Base-by-base conservation (phyloP, 371 early-diverging fungal species). In the Mortierella sp. region DNA sequence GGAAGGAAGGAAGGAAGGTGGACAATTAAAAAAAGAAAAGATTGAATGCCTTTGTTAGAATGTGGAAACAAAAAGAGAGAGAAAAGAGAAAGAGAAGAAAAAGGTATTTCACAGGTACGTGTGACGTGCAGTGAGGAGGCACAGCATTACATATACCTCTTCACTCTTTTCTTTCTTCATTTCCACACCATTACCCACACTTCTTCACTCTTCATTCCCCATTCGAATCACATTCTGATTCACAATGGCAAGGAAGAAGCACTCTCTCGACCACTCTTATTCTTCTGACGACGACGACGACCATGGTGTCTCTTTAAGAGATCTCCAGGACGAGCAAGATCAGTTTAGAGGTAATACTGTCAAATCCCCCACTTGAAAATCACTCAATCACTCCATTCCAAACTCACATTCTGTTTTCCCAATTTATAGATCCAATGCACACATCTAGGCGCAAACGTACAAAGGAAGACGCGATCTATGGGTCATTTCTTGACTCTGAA, bases 281-380 rank as follows among this genome's bases (percentile, higher is more conserved):
- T 72, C 78, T 10, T 72, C 72, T 19, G 72, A 68, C 62, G 78
- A 72, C 61, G 77, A 77, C 26, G 64, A 72, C 26, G 71, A 75
- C 28, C 56, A 72, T n/a, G 72, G 72, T 9, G 64, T 71, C 53
- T 58, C 76, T 7, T 57, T 61, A 6, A 49, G 68, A 28, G 76
- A 76, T 76, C 68, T 76, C 23, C 59, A 76, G n/a, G 72, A 67
- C 42, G 72, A 76, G 43, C 57, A 58, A 8, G 72, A 76, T 23
- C 67, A 62, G 42, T 76, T 76, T 56, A 71, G 63, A 66, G 76
- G 76, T 76, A 70, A n/a, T n/a, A 22, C 26, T 3, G 10, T 42
- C 26, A n/a, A 29, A 42, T 54, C 47, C 31, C 47, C 7, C 35
- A 6, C 35, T 35, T 3, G 35, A 10, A 29, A n/a, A 29, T n/a